A percentile compares a stretch with the other conserved stretches of the same genome.
phyloP scores from a whole-genome alignment of 345 rosid species.

The Arabis hirsuta region DNA sequence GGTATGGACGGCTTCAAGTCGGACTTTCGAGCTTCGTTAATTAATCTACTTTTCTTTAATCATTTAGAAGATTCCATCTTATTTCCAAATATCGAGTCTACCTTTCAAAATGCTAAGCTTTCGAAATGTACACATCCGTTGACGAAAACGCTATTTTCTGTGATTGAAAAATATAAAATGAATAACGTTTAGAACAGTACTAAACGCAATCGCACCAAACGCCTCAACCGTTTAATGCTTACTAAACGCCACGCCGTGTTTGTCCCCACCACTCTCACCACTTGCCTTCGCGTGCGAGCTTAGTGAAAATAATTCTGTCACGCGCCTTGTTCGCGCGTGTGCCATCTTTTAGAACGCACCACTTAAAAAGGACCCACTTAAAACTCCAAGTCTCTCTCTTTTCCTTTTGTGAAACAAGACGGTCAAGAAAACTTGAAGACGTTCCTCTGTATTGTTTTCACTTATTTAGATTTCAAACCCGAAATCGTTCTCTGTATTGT shows the following conservation, averaged over 20 bases:
- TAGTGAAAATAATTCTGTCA: not conserved
- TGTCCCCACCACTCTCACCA: conserved; percentile 29
- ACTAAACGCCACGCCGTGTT: conserved; percentile 21
- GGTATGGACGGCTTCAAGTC: conserved; percentile 21
- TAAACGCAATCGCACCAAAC: conserved; percentile 17
- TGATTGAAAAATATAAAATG: not conserved
- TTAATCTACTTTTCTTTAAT: conserved; percentile 16
- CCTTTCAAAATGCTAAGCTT: not conserved
- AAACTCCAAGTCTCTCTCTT: conserved; percentile 6
- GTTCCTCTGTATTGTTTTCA: not conserved
- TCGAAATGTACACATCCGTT: not conserved
- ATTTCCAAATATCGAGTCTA: not conserved
- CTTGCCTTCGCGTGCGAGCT: not conserved
- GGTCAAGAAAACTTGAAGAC: conserved; percentile 34
- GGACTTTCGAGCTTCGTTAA: conserved; percentile 3
- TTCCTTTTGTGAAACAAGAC: conserved; percentile 25
- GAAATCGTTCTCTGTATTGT: not conserved
- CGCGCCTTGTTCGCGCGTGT: conserved; percentile 39
- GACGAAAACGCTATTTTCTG: conserved; percentile 20
- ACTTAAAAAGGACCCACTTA: conserved; percentile 38
- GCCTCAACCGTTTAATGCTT: conserved; percentile 14
- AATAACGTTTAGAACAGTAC: not conserved
- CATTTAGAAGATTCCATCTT: conserved; percentile 37
- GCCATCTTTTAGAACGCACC: conserved; percentile 29
- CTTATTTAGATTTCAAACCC: conserved; percentile 7